Evolutionary conservation across 169 alveolate genomes (phyloP), one percentile per base, ranked within the genome.

Genomic region (Blepharisma undulans): DNA sequence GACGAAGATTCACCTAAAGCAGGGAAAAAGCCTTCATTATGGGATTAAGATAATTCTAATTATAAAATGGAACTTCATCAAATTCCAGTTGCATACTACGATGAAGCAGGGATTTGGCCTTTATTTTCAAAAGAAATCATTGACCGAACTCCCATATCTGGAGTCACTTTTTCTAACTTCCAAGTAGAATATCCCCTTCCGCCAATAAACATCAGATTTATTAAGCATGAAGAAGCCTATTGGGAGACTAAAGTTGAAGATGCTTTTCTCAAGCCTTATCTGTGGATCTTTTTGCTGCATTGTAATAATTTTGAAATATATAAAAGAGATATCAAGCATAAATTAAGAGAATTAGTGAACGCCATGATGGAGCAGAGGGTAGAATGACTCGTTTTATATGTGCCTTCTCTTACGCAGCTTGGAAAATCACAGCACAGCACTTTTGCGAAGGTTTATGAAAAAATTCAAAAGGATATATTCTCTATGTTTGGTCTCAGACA

Each of bases 221-320:
- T 59, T 22, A 21, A 22, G 22, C 89, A 82, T 30, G 76, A 34
- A 36, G 77, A 82, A 21, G 72, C 89, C 27, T 82, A 21, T 33
- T 82, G 89, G 89, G 89, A 59, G 10, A 16, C 29, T 4, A 19
- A 27, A 22, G 8, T 60, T n/a, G 89, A 82, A 82, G 77, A 82
- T 7, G 74, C 89, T 14, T 82, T 48, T 60, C 30, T 22, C 33
- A 82, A 82, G 89, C 89, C 89, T 33, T 82, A 82, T 60, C 76
- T 82, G 16, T 82, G 89, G 78, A 60, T 82, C 29, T 82, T 32
- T 33, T n/a, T 82, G 12, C 60, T 82, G 18, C n/a, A 48, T 78
- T 82, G 72, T 33, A 60, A 22, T 25, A 22, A 72, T 4, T 34
- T 48, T 34, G 89, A 82, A 25, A 21, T 22, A 21, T 82, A 25